Evolutionary conservation across 2,329 filamentous ascomycete species (phyloP).

Genomic region (Sporothrix luriei): DNA sequence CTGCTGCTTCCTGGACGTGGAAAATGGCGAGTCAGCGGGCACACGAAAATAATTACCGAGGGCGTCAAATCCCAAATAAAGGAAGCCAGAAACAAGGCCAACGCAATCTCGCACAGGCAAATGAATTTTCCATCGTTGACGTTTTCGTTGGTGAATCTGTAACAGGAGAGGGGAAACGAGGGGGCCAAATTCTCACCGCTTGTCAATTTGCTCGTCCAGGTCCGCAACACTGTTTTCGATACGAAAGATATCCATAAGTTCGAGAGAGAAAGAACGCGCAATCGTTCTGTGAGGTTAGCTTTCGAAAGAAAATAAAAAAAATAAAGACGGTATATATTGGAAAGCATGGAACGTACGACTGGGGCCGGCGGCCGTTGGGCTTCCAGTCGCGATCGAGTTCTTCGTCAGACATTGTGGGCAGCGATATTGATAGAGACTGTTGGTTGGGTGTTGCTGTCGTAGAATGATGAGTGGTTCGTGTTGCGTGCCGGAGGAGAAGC

Average conservation of each 20-base stretch:
- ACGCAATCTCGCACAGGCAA: background rate
- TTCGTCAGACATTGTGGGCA: slow-evolving; percentile 55
- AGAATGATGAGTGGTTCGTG: background rate
- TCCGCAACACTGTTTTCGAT: slow-evolving; percentile 77
- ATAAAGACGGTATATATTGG: background rate
- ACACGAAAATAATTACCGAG: background rate
- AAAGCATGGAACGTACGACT: slow-evolving; percentile 68
- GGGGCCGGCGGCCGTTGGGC: slow-evolving; percentile 74
- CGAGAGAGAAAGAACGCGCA: slow-evolving; percentile 81
- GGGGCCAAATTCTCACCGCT: slow-evolving; percentile 64
- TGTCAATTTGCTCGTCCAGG: slow-evolving; percentile 72
- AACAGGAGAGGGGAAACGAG: background rate
- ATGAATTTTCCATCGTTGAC: background rate
- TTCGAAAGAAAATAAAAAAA: background rate
- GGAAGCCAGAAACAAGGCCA: background rate
- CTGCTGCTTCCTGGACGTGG: slow-evolving; percentile 68
- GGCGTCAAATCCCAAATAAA: background rate
- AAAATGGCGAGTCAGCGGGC: slow-evolving; percentile 12
- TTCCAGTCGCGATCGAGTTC: slow-evolving; percentile 79
- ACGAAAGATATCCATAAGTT: slow-evolving; percentile 86
- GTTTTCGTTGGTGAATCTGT: background rate
- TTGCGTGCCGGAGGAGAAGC: background rate
- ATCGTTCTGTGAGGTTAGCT: slow-evolving; percentile 65
- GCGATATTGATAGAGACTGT: slow-evolving; percentile 20
- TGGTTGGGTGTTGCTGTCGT: background rate